A percentile compares a stretch with the other conserved stretches of the same genome.
Evolutionary conservation across 2,329 filamentous ascomycete genomes (phyloP).

Genomic region (Neobulgaria alba): DNA sequence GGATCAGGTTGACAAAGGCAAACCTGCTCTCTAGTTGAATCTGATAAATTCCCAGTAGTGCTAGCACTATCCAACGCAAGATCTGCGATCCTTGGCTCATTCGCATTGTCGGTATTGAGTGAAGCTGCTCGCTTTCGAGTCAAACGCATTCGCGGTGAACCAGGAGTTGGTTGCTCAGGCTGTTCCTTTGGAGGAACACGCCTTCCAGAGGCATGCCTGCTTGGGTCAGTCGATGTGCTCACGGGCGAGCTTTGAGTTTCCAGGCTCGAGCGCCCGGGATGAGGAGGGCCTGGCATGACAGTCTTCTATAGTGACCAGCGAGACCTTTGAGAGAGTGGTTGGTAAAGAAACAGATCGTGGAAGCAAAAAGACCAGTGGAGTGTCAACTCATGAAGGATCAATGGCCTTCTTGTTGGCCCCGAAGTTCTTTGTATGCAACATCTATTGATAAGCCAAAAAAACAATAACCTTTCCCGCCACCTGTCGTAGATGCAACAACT

Average conservation of each 20-base stretch:
- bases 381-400: constrained; percentile 17
- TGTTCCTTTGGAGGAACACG: constrained; percentile 19
- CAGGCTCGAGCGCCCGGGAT: constrained; percentile 12
- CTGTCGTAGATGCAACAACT: constrained; percentile 15
- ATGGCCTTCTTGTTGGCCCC: constrained; percentile 26
- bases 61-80: constrained; percentile 23
- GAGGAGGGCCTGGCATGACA: constrained; percentile 21
- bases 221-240: constrained; percentile 25
- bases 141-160: constrained; percentile 24
- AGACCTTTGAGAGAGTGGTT: constrained; percentile 5
- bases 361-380: constrained; percentile 12
- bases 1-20: constrained; percentile 64
- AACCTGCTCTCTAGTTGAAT: constrained; percentile 35
- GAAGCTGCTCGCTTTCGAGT: constrained; percentile 28
- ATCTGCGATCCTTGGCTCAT: constrained; percentile 23
- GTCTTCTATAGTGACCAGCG: constrained; percentile 7
- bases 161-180: constrained; percentile 17
- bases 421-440: constrained; percentile 26
- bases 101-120: constrained; percentile 22
- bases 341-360: constrained; percentile 9
- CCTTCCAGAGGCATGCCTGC: constrained; percentile 19
- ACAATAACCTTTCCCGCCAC: constrained; percentile 27
- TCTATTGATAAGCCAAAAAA: constrained; percentile 24
- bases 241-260: constrained; percentile 20
- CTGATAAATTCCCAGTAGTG: constrained; percentile 16